A percentile compares a stretch with the other conserved stretches of the same genome.
Evolutionary conservation across 176 grass and related monocot species (phyloP).

Genomic region (Aechmea fasciata): DNA sequence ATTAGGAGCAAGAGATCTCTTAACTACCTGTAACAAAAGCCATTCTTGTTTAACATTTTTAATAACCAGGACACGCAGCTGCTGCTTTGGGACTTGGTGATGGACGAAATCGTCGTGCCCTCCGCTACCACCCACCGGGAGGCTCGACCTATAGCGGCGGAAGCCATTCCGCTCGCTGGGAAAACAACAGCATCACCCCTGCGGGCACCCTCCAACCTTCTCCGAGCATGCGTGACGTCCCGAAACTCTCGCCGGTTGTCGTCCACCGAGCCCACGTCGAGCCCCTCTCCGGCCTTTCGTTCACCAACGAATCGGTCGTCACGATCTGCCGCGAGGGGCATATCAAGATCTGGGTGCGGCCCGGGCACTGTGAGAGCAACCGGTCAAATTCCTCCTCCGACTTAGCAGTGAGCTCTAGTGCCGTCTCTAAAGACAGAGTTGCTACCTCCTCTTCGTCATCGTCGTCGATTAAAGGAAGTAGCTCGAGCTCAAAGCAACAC

Average conservation of each 20-base stretch:
- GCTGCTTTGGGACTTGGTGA: slow-evolving; percentile 81
- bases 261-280: slow-evolving; percentile 59
- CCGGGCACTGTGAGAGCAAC: slow-evolving; percentile 39
- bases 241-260: slow-evolving; percentile 75
- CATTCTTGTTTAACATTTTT: slow-evolving; percentile 12
- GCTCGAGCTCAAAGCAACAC: slow-evolving; percentile 51
- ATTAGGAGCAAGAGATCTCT: not conserved
- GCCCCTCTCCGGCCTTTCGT: slow-evolving; percentile 63
- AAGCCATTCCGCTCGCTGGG: slow-evolving; percentile 65
- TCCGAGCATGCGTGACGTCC: slow-evolving; percentile 78
- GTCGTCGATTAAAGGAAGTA: slow-evolving; percentile 41
- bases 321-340: slow-evolving; percentile 76
- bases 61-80: slow-evolving; percentile 61
- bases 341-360: slow-evolving; percentile 72
- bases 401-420: slow-evolving; percentile 12
- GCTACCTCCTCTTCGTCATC: not conserved
- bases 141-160: slow-evolving; percentile 68
- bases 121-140: slow-evolving; percentile 40
- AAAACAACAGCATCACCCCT: slow-evolving; percentile 34
- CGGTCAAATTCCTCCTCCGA: slow-evolving; percentile 42
- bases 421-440: slow-evolving; percentile 47
- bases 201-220: slow-evolving; percentile 69
- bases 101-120: slow-evolving; percentile 81
- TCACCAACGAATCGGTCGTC: slow-evolving; percentile 63
- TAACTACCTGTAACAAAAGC: slow-evolving; percentile 1